Evolutionary conservation across 2,329 filamentous ascomycete species (phyloP), one percentile per base, ranked within the genome.

Genomic region (Fusarium sp.): DNA sequence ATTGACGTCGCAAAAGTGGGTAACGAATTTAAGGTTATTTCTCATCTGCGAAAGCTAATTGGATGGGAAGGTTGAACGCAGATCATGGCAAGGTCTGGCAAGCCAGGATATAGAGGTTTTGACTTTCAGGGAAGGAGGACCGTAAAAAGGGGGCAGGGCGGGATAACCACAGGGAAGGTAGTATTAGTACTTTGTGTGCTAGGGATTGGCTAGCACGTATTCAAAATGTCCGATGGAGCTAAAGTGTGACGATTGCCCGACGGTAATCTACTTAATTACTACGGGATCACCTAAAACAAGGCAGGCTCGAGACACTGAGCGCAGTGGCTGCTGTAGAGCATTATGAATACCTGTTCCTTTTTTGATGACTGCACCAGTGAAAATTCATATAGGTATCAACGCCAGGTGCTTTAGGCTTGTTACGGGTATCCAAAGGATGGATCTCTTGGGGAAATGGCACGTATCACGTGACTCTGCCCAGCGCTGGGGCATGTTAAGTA

Each of bases 1-100:
- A 48, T 53, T 55, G 65, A 59, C 56, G 55, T 65, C 44, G 14
- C 27, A 20, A 17, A 35, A 59, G 56, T 44, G 56, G 61, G 38
- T 26, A 54, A 14, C 14, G 41, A 55, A 73, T 56, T 71, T 72
- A 73, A 72, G 69, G 69, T 72, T 72, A 72, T 40, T 67, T 49
- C 32, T 56, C 65, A 67, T 49, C 23, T 15, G n/a, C 20, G n/a
- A 38, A 14, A 15, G 18, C 23, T 71, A 14, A 71, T 68, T 71
- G 69, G 69, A 38, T 15, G 17, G 44, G 37, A 27, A 44, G 27
- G 23, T 13, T 52, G 41, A 70, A 46, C 38, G 69, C 40, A 72
- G 69, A 72, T 72, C 69, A 42, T 54, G 18, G 46, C 26, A 59
- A 42, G 52, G 58, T 48, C 50, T 57, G 55, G 55, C 44, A 53